Base-by-base conservation (phyloP, 345 rosid genomes). In the Noccaea bulbosa region DNA sequence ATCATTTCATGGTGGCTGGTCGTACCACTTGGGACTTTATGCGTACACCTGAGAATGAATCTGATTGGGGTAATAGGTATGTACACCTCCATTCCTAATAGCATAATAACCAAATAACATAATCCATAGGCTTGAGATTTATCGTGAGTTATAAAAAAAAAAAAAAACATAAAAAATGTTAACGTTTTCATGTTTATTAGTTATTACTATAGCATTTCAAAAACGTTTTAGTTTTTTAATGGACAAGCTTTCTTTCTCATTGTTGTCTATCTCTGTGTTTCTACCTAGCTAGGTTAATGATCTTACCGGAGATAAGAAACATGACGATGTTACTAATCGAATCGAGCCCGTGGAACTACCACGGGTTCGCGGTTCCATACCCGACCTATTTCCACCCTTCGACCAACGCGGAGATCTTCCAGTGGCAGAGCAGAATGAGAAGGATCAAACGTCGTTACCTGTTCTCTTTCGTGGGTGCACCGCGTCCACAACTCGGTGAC, bases 1-100 rank as follows among this genome's bases (percentile, higher is more conserved):
- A 92, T 64, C 96, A 92, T 85, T 90, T 92, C 75, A 34, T 90
- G 82, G 91, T 92, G 2, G 93, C 95, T 30, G 96, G 96, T 59
- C 83, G 96, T 4, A 82, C 88, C 44, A 83, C 87, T 12, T 90
- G 93, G 96, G 95, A 92, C 79, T 90, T 92, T 79, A 73, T 91
- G 87, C 83, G 96, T 63, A 79, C 79, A 11, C 81, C 81, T 0
- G 77, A 73, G 32, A 62, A 72, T 9, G 80, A 72, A 47, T 72
- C 81, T 2, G 86, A 84, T 20, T 88, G 96, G 98, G 96, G 95
- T 0, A 88, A 86, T 57, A 84, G 83, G 83, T 75, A 61, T 20
- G 22, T 20, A 20, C 17, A 48, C 17, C 11, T 1, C 40, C 9
- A 44, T 49, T 44, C n/a, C 3, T 44, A 41, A 22, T 40, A 59